Base-by-base conservation (phyloP, 352 stramenopile species). In the Aphanomyces cochlioides region DNA sequence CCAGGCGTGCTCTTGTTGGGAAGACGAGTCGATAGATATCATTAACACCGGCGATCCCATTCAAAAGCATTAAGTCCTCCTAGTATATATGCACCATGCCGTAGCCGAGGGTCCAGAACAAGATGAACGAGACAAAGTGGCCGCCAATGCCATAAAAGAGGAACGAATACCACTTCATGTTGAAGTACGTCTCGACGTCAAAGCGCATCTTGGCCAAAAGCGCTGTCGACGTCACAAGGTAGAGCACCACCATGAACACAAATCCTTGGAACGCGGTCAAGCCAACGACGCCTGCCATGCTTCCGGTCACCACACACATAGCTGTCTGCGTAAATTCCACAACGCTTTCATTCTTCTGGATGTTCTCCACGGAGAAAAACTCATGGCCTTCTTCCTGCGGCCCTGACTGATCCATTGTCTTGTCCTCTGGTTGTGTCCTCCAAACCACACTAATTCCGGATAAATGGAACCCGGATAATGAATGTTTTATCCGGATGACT, bases 51-150 rank as follows among this genome's bases (percentile, higher is more conserved):
- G 28, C 28, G 28, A 28, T 28, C 28, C 28, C 28, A 60, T 66
- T 21, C 21, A 15, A 38, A 47, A 17, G 39, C 38, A 21, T 28
- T 28, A 34, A 12, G 43, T n/a, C 19, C 41, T 40, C 43, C 57
- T 81, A 95, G 90, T 95, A 95, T 88, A 95, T 92, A 89, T 95
- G 85, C 73, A 95, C 86, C 67, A 95, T 77, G 56, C 84, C 87
- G 76, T 95, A 95, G 54, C 80, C 79, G 48, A 95, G 84, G 74
- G 87, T 95, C 87, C 87, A 95, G 72, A 95, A 95, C 72, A 95
- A 82, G 70, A 95, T 90, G 74, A 92, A 94, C 47, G 85, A 93
- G 53, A 93, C 81, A 60, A 83, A 73, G 66, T 95, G 86, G 13
- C 80, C 83, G 59, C 90, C 83, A 56, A 93, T 75, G 56, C 85